These are phyloP conservation scores for Umbelopsis sp. DNA, from an alignment of 371 early-diverging fungal species.

Conservation along the genomic window DNA sequence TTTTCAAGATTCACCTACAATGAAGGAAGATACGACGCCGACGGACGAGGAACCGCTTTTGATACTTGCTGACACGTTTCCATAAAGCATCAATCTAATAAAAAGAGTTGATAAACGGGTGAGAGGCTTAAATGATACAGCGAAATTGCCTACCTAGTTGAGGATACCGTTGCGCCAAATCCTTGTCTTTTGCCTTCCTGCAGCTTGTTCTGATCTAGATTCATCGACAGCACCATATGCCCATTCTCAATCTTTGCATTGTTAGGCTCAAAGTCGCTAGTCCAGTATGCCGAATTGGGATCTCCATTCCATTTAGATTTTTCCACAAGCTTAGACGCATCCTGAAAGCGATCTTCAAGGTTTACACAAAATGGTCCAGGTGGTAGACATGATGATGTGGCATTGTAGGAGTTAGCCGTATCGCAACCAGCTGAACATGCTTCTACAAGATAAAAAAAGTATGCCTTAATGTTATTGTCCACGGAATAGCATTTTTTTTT, in stretches of 20 bases:
- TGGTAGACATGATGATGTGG: constrained; percentile 49
- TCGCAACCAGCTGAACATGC: constrained; percentile 57
- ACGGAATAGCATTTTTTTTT: not conserved
- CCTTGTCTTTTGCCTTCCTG: constrained; percentile 44
- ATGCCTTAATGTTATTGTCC: constrained; percentile 25
- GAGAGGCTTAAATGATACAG: not conserved
- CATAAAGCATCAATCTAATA: constrained; percentile 53
- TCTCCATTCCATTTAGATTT: constrained; percentile 53
- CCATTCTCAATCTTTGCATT: constrained; percentile 49
- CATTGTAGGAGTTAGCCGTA: constrained; percentile 50
- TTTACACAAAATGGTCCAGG: constrained; percentile 47
- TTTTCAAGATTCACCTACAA: constrained; percentile 21
- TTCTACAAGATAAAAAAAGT: constrained; percentile 34
- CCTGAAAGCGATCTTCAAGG: constrained; percentile 40
- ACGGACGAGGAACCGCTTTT: constrained; percentile 48
- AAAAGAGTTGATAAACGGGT: constrained; percentile 13
- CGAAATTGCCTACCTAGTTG: constrained; percentile 31
- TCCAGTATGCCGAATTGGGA: constrained; percentile 49
- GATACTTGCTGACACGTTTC: constrained; percentile 59
- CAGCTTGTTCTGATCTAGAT: constrained; percentile 33
- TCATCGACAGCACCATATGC: constrained; percentile 43
- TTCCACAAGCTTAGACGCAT: constrained; percentile 35
- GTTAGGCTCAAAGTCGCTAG: constrained; percentile 57
- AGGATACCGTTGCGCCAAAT: constrained; percentile 66
- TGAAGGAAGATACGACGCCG: constrained; percentile 73